phyloP scores from a whole-genome alignment of 2,329 filamentous ascomycete species.

The Aaosphaeria pasadenensis region DNA sequence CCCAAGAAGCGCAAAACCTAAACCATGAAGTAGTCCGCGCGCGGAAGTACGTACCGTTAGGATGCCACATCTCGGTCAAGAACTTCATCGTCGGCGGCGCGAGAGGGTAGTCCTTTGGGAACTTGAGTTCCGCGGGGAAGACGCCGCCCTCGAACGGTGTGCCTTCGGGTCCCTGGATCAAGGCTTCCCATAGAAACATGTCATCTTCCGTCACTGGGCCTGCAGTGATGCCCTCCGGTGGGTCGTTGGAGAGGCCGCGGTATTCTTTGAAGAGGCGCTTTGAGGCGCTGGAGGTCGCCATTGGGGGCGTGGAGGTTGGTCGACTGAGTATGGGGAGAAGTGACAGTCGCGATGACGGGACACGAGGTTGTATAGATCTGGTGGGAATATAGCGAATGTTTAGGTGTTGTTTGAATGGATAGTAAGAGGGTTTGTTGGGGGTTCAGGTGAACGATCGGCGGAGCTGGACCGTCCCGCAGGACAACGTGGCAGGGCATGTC shows the following conservation, averaged over 20 bases:
- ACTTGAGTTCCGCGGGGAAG: conserved; percentile 81
- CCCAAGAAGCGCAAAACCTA: not conserved
- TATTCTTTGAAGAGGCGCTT: conserved; percentile 95
- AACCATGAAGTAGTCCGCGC: not conserved
- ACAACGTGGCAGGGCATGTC: too few species aligned
- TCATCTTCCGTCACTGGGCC: conserved; percentile 93
- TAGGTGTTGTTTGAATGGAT: too few species aligned
- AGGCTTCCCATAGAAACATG: conserved; percentile 91
- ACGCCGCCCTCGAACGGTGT: conserved; percentile 96
- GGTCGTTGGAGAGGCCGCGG: conserved; percentile 86
- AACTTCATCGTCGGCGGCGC: conserved; percentile 88
- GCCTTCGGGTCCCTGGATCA: conserved; percentile 92
- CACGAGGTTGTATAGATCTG: too few species aligned
- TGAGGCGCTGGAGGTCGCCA: conserved; percentile 56
- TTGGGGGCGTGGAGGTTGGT: not conserved
- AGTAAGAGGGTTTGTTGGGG: too few species aligned
- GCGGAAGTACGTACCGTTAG: conserved; percentile 63
- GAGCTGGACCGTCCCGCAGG: too few species aligned
- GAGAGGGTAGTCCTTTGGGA: conserved; percentile 82
- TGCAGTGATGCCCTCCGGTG: conserved; percentile 95
- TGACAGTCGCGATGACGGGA: too few species aligned
- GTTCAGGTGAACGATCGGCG: too few species aligned
- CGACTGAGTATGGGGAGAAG: not conserved
- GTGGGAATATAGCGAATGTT: too few species aligned
- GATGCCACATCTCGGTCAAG: conserved; percentile 83